Base-by-base conservation (phyloP, 129 eudicot species). In the Rutidosis leptorrhynchoides region DNA sequence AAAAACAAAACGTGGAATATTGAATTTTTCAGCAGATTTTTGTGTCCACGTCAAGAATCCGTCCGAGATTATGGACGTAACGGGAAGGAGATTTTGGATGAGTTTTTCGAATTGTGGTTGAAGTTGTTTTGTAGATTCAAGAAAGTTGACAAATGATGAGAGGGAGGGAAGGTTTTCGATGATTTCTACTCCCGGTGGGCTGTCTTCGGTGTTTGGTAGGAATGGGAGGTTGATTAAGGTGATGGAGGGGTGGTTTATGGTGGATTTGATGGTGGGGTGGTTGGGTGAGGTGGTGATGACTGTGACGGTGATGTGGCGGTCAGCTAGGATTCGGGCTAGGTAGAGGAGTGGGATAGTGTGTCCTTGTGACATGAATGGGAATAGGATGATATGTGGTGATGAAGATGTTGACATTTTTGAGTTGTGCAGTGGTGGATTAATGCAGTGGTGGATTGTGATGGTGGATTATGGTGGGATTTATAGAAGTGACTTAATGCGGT, bases 301-400 rank as follows among this genome's bases (percentile, higher is more conserved):
- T 45, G 90, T 87, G 81, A 82, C 81, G 67, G 83, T 46, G 79
- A 77, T 57, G 30, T 51, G 28, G 21, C 75, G 90, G 46, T 71
- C 78, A 58, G 26, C 79, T 64, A 87, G 85, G 81, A 87, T 73
- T 64, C 83, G 83, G 69, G 86, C 73, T 48, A 87, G 84, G 82
- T 84, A 35, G 71, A 84, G 82, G 62, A 87, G 84, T 28, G 95
- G 95, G 77, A 75, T 84, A 74, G 79, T 82, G 77, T 87, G 95
- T 68, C 95, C 95, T 66, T 82, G 81, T 17, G 95, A 40, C 87
- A 87, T 81, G 84, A 87, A 87, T 2, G 91, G 95, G 58, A 87
- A 87, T n/a, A 87, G 28, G n/a, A 71, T 62, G 22, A 87, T 63
- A 62, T 84, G 90, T 17, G 74, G 78, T 10, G 77, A 33, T 32